phyloP scores from a whole-genome alignment of 2,329 filamentous ascomycete genomes.

The Claviceps africana region DNA sequence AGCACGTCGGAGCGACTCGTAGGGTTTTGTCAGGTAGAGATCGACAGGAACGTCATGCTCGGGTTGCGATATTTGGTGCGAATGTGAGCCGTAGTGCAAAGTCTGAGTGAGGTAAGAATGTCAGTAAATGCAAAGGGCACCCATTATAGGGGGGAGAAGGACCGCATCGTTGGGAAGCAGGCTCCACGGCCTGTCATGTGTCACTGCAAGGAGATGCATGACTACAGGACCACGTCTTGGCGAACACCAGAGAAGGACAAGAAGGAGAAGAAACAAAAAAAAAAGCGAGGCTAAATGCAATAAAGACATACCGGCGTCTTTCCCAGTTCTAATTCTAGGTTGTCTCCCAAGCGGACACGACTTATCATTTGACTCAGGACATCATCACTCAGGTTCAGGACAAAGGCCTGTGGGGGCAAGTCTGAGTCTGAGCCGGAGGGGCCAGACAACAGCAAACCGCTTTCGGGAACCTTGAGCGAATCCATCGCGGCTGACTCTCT shows the following conservation, averaged over 20 bases:
- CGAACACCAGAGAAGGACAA: not conserved
- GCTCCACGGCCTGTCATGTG: conserved; percentile 7
- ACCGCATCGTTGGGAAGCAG: not conserved
- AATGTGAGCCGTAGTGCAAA: conserved; percentile 38
- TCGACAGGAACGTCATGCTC: conserved; percentile 37
- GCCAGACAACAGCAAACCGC: conserved; percentile 43
- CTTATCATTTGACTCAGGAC: conserved; percentile 50
- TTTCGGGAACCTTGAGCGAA: conserved; percentile 38
- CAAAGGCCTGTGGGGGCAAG: conserved; percentile 41
- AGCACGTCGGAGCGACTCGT: conserved; percentile 30
- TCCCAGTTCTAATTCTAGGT: conserved; percentile 44
- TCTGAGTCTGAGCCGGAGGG: conserved; percentile 28
- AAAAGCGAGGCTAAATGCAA: not conserved
- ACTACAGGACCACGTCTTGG: not conserved
- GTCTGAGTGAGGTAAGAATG: conserved; percentile 23
- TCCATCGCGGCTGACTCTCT: not conserved
- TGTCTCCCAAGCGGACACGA: conserved; percentile 41
- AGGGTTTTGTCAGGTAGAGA: conserved; percentile 40
- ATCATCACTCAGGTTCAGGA: conserved; percentile 41
- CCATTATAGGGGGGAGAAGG: not conserved
- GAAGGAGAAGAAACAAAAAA: conserved; percentile 1
- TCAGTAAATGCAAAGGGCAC: not conserved
- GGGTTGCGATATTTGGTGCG: conserved; percentile 31
- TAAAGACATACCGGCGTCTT: conserved; percentile 41
- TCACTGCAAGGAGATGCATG: not conserved